Percentiles rank a stretch among this genome's conserved stretches.
Conservation (phyloP, 495 filamentous ascomycete genomes). For the Penicillium coprophilum region DNA sequence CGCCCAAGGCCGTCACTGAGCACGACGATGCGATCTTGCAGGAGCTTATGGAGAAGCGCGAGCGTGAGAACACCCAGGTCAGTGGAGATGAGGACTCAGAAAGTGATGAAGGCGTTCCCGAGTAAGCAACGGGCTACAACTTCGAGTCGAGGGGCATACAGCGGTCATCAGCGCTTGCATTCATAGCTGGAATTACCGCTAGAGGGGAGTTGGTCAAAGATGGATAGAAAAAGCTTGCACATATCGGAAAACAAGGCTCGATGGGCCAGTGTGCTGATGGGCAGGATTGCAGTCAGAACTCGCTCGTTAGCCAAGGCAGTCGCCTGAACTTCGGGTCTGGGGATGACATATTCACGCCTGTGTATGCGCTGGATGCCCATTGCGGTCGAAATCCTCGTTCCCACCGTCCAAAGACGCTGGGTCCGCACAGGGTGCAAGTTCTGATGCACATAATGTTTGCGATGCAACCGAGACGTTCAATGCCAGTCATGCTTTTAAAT, state of each 20-base stretch:
- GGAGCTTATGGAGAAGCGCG: constrained; percentile 98
- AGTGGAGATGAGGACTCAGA: constrained; percentile 94
- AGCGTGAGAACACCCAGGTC: constrained; percentile 95
- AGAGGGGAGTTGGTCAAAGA: constrained; percentile 22
- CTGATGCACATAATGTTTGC: constrained; percentile 47
- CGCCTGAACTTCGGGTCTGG: constrained; percentile 27
- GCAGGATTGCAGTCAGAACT: constrained; percentile 34
- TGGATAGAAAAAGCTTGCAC: constrained; percentile 43
- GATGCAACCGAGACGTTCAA: constrained; percentile 33
- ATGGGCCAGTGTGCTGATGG: constrained; percentile 37
- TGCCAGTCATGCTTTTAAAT: constrained; percentile 37
- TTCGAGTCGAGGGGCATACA: constrained; percentile 18
- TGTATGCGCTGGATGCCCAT: constrained; percentile 23
- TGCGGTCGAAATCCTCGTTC: constrained; percentile 21
- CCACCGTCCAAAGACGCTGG: constrained; percentile 12
- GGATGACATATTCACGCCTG: constrained; percentile 20
- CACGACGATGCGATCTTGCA: constrained; percentile 95
- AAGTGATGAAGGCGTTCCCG: constrained; percentile 71
- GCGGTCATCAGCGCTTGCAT: constrained; percentile 22
- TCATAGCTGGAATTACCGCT: constrained; percentile 15
- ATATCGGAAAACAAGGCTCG: constrained; percentile 37
- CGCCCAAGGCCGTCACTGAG: constrained; percentile 97
- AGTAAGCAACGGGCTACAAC: constrained; percentile 33
- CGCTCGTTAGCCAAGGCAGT: constrained; percentile 27
- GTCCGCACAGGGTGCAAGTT: constrained; percentile 27